Percentiles rank a stretch among this genome's conserved stretches.
Conservation (phyloP, 306 rosid genomes). For the Amphicarpaea edgeworthii region DNA sequence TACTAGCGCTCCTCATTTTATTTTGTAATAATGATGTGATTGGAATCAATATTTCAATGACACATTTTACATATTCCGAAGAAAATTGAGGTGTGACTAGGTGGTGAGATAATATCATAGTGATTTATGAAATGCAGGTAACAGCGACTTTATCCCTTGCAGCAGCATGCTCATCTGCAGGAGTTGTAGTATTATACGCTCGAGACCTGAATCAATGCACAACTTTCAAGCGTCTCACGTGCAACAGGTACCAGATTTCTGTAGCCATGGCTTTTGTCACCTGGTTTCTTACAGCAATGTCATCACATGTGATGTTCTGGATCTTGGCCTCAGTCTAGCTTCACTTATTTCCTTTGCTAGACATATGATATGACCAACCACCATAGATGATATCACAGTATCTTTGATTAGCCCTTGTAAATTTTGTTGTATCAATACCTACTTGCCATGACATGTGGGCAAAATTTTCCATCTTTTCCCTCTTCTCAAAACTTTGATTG, state of each 20-base stretch:
- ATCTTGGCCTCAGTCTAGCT: conserved; percentile 77
- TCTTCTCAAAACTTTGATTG: conserved; percentile 12
- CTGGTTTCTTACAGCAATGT: conserved; percentile 79
- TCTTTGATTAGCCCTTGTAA: conserved; percentile 52
- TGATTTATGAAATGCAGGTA: conserved; percentile 66
- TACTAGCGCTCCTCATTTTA: too few relatives aligned
- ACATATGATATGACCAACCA: conserved; percentile 2
- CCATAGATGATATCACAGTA: conserved; percentile 28
- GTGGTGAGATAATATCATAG: conserved; percentile 13
- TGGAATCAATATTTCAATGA: background rate
- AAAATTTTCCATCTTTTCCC: conserved; percentile 24
- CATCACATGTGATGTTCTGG: conserved; percentile 96
- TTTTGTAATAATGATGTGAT: background rate
- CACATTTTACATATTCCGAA: conserved; percentile 12
- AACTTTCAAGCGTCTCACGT: conserved; percentile 46
- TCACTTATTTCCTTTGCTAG: conserved; percentile 38
- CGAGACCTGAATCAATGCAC: conserved; percentile 66
- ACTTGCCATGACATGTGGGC: conserved; percentile 25
- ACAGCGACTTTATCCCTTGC: conserved; percentile 90
- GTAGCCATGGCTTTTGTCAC: conserved; percentile 82
- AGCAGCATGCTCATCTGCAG: conserved; percentile 93
- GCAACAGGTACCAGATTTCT: conserved; percentile 70
- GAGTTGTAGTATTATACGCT: conserved; percentile 65
- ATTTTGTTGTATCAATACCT: conserved; percentile 45
- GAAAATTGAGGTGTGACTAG: background rate